phyloP scores from a whole-genome alignment of 169 alveolate genomes.

The Plasmodium billcollinsi region DNA sequence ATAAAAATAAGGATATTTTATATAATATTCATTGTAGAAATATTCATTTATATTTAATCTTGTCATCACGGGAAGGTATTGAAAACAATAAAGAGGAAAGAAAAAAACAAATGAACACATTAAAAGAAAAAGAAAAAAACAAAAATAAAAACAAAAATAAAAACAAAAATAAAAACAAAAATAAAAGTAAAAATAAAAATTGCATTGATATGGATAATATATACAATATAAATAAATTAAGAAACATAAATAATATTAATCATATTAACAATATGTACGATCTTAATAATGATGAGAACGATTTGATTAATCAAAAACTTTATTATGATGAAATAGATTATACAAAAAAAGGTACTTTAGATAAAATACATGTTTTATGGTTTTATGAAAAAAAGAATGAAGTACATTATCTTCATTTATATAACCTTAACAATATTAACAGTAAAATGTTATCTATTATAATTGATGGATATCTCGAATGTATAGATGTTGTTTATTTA shows the following conservation, averaged over 20 bases:
- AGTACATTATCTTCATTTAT: conserved; percentile 43
- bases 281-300: no score
- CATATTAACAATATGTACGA: not conserved
- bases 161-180: no score
- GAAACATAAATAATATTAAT: no score
- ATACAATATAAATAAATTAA: not conserved
- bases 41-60: not conserved
- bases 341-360: conserved; percentile 44
- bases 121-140: not conserved
- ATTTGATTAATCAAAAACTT: not conserved
- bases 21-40: conserved; percentile 28
- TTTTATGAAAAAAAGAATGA: conserved; percentile 33
- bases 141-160: not conserved
- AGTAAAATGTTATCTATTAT: conserved; percentile 27
- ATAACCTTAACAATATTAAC: conserved; percentile 42
- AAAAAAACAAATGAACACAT: not conserved
- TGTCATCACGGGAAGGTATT: not conserved
- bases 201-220: not conserved
- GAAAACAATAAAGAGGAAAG: not conserved
- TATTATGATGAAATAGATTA: conserved; percentile 1
- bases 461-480: conserved; percentile 48
- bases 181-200: not conserved
- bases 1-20: conserved; percentile 35
- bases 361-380: conserved; percentile 47
- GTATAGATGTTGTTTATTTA: conserved; percentile 36